Evolutionary conservation across 1,139 yeast genomes (phyloP).

Genomic region (Geotrichum bryndzae): DNA sequence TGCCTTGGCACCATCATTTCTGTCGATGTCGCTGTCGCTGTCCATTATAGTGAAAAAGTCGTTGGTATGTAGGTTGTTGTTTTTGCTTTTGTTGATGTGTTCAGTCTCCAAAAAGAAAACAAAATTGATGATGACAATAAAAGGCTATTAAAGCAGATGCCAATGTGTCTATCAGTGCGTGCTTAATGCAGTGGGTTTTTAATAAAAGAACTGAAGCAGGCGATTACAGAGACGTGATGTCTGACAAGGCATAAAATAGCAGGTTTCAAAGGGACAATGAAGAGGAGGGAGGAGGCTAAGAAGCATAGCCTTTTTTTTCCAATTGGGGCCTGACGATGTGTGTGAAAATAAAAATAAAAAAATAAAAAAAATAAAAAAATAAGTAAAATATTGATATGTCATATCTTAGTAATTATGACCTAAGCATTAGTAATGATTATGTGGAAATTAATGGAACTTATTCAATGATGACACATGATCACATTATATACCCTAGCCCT

Average conservation of each 20-base stretch:
- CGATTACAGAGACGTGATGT: background rate
- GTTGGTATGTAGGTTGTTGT: background rate
- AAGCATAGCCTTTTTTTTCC: background rate
- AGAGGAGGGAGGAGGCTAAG: background rate
- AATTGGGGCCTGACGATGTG: background rate
- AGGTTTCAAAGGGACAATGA: background rate
- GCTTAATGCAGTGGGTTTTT: background rate
- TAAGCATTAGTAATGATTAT: background rate
- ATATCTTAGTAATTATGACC: background rate
- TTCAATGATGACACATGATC: too few relatives aligned
- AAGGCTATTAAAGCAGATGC: background rate
- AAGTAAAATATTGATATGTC: background rate
- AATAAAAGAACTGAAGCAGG: background rate
- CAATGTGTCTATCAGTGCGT: background rate
- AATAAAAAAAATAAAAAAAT: background rate
- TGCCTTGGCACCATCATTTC: conserved; percentile 27
- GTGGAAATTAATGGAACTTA: background rate
- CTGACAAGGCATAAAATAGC: background rate
- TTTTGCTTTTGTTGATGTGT: background rate
- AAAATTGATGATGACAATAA: background rate
- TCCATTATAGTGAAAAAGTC: conserved; percentile 27
- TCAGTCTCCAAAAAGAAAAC: background rate
- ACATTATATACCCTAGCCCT: background rate
- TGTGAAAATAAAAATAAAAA: background rate
- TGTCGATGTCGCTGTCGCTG: conserved; percentile 36